Evolutionary conservation across 1,139 yeast genomes (phyloP).

Genomic region (Suhomyces yuchorum): DNA sequence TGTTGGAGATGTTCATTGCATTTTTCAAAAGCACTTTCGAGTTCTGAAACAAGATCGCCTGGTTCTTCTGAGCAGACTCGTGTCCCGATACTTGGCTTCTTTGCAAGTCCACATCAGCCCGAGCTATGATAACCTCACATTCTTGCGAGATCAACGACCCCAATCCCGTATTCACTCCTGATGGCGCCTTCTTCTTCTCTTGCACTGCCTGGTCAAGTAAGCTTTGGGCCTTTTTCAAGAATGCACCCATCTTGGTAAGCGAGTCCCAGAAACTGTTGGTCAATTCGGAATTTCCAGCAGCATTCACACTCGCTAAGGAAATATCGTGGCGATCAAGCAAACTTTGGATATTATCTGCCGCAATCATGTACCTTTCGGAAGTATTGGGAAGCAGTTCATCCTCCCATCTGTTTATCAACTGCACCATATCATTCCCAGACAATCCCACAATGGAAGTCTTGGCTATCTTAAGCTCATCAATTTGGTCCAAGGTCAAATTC

Average conservation of each 20-base stretch:
- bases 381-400: slow-evolving; percentile 24
- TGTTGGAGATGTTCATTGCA: slow-evolving; percentile 48
- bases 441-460: slow-evolving; percentile 29
- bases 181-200: slow-evolving; percentile 22
- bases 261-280: slow-evolving; percentile 37
- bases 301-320: slow-evolving; percentile 17
- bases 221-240: slow-evolving; percentile 44
- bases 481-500: slow-evolving; percentile 27
- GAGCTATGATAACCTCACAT: slow-evolving; percentile 46
- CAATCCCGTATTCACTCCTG: slow-evolving; percentile 28
- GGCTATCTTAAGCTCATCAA: slow-evolving; percentile 28
- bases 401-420: slow-evolving; percentile 30
- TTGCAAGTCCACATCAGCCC: slow-evolving; percentile 58
- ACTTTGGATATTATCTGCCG: slow-evolving; percentile 47
- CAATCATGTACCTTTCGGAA: slow-evolving; percentile 41
- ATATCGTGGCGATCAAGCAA: slow-evolving; percentile 42
- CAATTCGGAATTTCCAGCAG: slow-evolving; percentile 13
- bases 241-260: slow-evolving; percentile 38
- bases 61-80: slow-evolving; percentile 34
- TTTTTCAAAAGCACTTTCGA: slow-evolving; percentile 46
- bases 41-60: slow-evolving; percentile 37
- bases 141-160: slow-evolving; percentile 44
- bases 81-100: slow-evolving; percentile 35
- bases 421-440: slow-evolving; percentile 19
- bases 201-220: slow-evolving; percentile 24